These are phyloP conservation scores for Aurinia saxatilis DNA, from an alignment of 345 rosid genomes.

Conservation along the genomic window DNA sequence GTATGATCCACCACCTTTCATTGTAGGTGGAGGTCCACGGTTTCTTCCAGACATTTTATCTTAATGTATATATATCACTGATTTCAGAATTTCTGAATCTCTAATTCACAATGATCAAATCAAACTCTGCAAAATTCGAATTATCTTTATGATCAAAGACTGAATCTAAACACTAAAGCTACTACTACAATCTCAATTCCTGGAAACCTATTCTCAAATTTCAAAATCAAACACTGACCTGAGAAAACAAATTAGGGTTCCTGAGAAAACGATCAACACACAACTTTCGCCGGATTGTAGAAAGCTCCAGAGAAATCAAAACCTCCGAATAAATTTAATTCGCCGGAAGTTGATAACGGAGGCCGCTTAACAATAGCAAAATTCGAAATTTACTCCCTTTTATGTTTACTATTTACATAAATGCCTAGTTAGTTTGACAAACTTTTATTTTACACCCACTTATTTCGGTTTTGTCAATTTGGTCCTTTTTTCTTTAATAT, in stretches of 20 bases:
- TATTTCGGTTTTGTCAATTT: neutral
- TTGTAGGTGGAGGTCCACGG: conserved; percentile 37
- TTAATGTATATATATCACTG: neutral
- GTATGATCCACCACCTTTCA: conserved; percentile 43
- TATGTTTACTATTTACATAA: neutral
- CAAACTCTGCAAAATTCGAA: neutral
- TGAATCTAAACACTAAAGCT: neutral
- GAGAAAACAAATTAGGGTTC: conserved; percentile 4
- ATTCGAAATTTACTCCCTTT: neutral
- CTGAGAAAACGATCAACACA: neutral
- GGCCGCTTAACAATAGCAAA: neutral
- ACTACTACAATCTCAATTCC: neutral
- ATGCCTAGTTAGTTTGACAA: neutral
- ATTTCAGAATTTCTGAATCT: neutral
- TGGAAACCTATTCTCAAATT: neutral
- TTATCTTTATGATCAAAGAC: neutral
- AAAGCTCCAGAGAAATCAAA: neutral
- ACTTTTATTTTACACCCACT: neutral
- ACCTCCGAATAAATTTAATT: neutral
- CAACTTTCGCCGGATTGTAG: neutral
- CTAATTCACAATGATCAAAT: neutral
- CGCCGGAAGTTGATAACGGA: neutral
- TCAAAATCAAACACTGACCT: conserved; percentile 17
- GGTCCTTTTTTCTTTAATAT: neutral
- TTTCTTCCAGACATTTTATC: conserved; percentile 45